Base-by-base conservation (phyloP, 306 rosid genomes). In the Notholithocarpus densiflorus region DNA sequence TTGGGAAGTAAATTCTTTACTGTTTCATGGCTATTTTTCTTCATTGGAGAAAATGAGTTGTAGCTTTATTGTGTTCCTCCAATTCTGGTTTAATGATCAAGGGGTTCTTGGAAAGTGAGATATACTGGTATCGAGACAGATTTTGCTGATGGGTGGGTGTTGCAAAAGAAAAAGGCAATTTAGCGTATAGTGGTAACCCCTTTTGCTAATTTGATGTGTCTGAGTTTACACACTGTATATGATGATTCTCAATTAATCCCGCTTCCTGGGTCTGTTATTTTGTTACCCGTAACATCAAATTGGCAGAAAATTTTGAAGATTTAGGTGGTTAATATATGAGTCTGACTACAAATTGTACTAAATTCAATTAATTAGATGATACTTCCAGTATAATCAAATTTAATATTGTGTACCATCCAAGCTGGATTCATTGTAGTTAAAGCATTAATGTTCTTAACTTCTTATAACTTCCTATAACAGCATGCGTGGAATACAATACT, bases 1-100 rank as follows among this genome's bases (percentile, higher is more conserved):
- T 89, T 13, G 98, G 98, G 81, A 91, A 89, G 79, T 90, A 80
- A 83, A 73, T 77, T 15, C 56, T 82, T 80, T 61, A 78, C 64
- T 17, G 24, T 64, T 55, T 37, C 68, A 77, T 54, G 79, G 72
- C 75, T 73, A 60, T 19, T 70, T 72, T 72, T 69, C 78, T 77
- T 66, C 55, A 12, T 43, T 51, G 60, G 32, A 57, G 77, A 59
- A 37, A 52, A 80, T 52, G 61, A 20, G 77, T 53, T 43, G 71
- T 74, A 32, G 37, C 68, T 40, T 4, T 23, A 70, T 76, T 7
- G 12, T 71, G n/a, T 65, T 11, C 37, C 21, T 27, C 57, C 81
- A 40, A 40, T 45, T 76, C 74, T 24, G 64, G 23, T 13, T 21
- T 40, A 40, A n/a, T 20, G 66, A 23, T 53, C 56, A 7, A 2